Conservation (phyloP, 441 rosid genomes). For the Populus hybrid region DNA sequence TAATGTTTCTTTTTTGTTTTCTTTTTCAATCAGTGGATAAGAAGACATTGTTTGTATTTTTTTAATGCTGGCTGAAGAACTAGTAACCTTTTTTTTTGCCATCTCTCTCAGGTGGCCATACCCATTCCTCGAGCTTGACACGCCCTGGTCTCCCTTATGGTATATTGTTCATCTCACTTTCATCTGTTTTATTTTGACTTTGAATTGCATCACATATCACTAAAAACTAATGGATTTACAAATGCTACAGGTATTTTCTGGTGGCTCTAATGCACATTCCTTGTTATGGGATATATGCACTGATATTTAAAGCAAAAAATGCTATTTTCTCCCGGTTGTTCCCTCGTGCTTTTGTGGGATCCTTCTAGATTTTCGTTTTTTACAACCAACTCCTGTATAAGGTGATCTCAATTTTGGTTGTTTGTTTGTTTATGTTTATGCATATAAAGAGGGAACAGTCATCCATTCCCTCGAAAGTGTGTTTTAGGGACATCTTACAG, state of each 20-base stretch:
- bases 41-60: neutral
- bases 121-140: slow-evolving; percentile 65
- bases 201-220: neutral
- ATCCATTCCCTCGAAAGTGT: neutral
- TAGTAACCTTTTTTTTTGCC: slow-evolving; percentile 1
- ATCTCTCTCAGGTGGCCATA: slow-evolving; percentile 79
- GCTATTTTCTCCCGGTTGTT: slow-evolving; percentile 40
- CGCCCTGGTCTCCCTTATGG: slow-evolving; percentile 72
- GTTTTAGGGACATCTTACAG: neutral
- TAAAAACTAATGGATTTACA: neutral
- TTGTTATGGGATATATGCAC: slow-evolving; percentile 56
- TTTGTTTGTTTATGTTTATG: neutral
- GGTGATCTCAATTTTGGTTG: neutral
- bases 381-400: no score
- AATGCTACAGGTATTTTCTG: slow-evolving; percentile 52
- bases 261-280: slow-evolving; percentile 67
- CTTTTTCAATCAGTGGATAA: neutral
- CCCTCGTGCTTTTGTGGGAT: slow-evolving; percentile 45
- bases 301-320: slow-evolving; percentile 52
- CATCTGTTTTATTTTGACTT: neutral
- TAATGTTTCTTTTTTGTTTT: neutral
- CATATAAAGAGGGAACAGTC: neutral
- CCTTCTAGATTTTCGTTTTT: neutral
- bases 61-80: neutral
- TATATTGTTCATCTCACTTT: slow-evolving; percentile 16